Evolutionary conservation across 129 eudicot species (phyloP).

Genomic region (Heracleum sosnowskyi): DNA sequence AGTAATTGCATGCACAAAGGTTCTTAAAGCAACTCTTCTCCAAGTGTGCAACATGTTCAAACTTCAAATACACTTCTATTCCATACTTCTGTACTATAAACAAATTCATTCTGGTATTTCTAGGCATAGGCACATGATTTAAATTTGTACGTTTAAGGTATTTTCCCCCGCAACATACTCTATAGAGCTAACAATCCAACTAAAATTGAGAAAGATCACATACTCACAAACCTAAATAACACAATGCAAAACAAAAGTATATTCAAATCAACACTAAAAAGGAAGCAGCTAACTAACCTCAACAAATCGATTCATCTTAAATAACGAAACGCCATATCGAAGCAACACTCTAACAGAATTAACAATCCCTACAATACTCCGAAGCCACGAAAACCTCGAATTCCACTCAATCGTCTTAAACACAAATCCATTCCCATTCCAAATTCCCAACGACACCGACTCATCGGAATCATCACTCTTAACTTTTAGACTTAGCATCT

Average conservation of each 20-base stretch:
- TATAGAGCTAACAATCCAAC: background rate
- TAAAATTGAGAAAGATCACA: background rate
- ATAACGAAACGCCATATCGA: constrained; percentile 66
- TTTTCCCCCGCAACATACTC: background rate
- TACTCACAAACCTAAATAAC: background rate
- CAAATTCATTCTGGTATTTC: background rate
- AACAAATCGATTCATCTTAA: constrained; percentile 61
- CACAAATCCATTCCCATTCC: constrained; percentile 66
- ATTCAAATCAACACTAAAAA: background rate
- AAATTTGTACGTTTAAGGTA: background rate
- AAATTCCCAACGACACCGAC: constrained; percentile 55
- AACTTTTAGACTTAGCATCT: constrained; percentile 27
- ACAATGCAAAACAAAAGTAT: background rate
- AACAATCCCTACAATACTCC: constrained; percentile 29
- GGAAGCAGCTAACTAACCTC: constrained; percentile 33
- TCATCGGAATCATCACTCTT: constrained; percentile 23
- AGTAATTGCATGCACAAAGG: background rate
- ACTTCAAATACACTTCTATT: background rate
- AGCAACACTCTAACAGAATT: constrained; percentile 46
- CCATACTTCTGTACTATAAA: background rate
- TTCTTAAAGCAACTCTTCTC: background rate
- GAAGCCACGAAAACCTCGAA: constrained; percentile 34
- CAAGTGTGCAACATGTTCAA: background rate
- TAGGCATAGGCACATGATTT: background rate
- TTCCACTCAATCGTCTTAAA: constrained; percentile 44